Base-by-base conservation (phyloP, 2,329 filamentous ascomycete species). In the Aureobasidium sp. region DNA sequence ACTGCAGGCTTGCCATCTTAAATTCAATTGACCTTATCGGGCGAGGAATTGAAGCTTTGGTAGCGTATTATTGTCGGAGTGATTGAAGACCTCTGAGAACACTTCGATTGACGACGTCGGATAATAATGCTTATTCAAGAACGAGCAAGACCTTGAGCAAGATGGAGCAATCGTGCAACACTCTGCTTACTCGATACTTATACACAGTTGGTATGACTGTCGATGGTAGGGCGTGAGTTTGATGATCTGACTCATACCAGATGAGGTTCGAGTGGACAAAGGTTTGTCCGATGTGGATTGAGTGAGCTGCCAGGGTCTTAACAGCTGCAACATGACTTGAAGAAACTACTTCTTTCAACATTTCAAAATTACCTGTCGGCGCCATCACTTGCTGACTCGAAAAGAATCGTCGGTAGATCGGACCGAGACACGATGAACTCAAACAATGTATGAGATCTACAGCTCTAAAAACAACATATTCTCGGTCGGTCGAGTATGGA, bases 1-100 rank as follows among this genome's bases (percentile, higher is more conserved):
- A 76, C 15, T 71, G 37, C 27, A 64, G 23, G 37, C 44, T 53
- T 52, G 58, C 58, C 58, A 52, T 61, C 6, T 50, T 57, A 26
- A 8, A 2, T 20, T 20, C 20, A 20, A 26, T 27, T 3, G 6
- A 27, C 23, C 13, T 2, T 46, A 3, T 27, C 23, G 1, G 17
- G 6, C 12, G 20, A 27, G 42, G 0, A 48, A 29, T 7, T 17
- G 29, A 51, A 51, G 29, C 17, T 34, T 36, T 23, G 17, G 12
- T 36, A 15, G 15, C 12, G 12, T 15, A 6, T 15, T 7, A 23
- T 17, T 12, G 23, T 12, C 26, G 41, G n/a, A n/a, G 8, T 2
- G 8, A 20, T 12, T 42, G n/a, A 10, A 42, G n/a, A 10, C 9
- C 4, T 9, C 20, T 44, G 20, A 44, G 15, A 26, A 27, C 42